These are phyloP conservation scores for Arthrobotrys iridis DNA, from an alignment of 2,329 filamentous ascomycete species.

Conservation along the genomic window DNA sequence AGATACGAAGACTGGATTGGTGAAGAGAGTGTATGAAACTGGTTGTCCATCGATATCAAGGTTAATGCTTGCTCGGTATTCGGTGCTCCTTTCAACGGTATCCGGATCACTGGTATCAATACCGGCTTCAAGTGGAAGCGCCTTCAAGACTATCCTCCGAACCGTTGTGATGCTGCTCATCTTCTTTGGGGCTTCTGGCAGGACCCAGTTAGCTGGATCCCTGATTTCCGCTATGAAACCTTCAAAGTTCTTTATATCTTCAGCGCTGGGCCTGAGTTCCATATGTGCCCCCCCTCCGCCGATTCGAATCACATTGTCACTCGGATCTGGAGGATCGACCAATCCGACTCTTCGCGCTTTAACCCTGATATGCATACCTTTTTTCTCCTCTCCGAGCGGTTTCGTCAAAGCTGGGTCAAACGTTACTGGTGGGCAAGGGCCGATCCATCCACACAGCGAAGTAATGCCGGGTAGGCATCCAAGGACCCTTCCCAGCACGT, in stretches of 20 bases:
- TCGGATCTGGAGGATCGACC: conserved; percentile 35
- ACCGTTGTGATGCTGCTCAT: neutral
- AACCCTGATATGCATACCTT: conserved; percentile 21
- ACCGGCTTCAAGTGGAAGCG: conserved; percentile 24
- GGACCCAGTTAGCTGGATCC: conserved; percentile 25
- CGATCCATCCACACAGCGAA: conserved; percentile 41
- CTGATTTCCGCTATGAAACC: conserved; percentile 7
- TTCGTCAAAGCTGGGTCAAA: conserved; percentile 27
- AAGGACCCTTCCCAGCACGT: conserved; percentile 31
- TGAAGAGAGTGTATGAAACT: conserved; percentile 35
- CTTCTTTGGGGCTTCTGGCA: neutral
- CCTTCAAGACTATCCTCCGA: conserved; percentile 11
- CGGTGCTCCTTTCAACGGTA: conserved; percentile 14
- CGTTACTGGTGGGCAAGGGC: conserved; percentile 25
- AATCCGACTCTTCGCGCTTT: conserved; percentile 22
- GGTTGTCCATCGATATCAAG: conserved; percentile 19
- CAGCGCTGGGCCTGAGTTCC: conserved; percentile 4
- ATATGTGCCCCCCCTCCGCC: conserved; percentile 7
- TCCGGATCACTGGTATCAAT: conserved; percentile 23
- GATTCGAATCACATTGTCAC: conserved; percentile 27
- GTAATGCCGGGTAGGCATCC: conserved; percentile 27
- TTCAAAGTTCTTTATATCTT: conserved; percentile 20
- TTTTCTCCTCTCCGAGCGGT: neutral
- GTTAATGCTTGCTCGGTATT: conserved; percentile 45
- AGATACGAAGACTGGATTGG: conserved; percentile 38